These are phyloP conservation scores for Olyra latifolia DNA, from an alignment of 176 grass and related monocot species.

Conservation along the genomic window DNA sequence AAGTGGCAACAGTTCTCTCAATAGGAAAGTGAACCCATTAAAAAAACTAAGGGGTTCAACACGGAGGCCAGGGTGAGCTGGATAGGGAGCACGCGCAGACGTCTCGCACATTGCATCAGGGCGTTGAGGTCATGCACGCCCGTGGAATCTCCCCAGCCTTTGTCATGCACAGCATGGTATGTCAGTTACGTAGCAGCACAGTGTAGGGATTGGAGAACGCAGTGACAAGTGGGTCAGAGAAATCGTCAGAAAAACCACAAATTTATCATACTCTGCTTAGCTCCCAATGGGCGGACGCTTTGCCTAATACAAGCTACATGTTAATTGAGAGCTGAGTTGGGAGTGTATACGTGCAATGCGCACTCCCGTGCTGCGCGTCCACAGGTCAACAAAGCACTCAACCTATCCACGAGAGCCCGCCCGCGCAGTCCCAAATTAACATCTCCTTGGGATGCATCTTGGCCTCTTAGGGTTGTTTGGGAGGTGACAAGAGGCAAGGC, in stretches of 20 bases:
- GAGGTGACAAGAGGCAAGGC: neutral
- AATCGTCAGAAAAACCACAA: neutral
- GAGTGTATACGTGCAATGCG: neutral
- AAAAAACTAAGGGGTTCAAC: too few species aligned
- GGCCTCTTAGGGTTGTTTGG: neutral
- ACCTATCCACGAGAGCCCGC: conserved; percentile 10
- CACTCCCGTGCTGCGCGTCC: neutral
- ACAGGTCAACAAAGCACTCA: conserved; percentile 31
- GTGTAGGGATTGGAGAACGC: neutral
- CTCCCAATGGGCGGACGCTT: neutral
- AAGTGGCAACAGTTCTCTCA: too few species aligned
- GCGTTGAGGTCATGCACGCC: neutral
- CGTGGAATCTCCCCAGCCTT: neutral
- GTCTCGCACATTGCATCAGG: neutral
- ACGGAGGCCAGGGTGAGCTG: too few species aligned
- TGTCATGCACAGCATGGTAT: neutral
- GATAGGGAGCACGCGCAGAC: too few species aligned
- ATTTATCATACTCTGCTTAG: neutral
- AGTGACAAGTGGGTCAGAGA: neutral
- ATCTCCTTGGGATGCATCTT: neutral
- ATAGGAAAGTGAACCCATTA: too few species aligned
- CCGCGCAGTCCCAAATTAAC: neutral
- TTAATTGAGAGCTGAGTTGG: neutral
- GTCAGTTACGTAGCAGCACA: neutral
- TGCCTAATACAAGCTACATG: neutral